Conservation (phyloP, 2,329 filamentous ascomycete species). For the Cladophialophora bantiana region DNA sequence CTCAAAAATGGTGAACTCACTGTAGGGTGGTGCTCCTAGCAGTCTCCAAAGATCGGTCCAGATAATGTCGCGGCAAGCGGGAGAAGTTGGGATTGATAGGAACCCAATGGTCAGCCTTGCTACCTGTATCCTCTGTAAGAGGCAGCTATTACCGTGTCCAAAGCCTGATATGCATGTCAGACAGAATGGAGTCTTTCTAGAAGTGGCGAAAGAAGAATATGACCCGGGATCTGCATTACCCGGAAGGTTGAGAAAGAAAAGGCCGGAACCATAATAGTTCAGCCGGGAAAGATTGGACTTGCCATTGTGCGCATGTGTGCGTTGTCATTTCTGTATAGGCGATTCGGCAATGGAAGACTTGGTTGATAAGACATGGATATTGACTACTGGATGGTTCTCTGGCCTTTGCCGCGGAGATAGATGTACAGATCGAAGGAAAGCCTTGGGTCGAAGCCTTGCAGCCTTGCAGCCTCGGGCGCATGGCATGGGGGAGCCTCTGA, state of each 20-base stretch:
- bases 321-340: background rate
- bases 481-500: background rate
- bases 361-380: background rate
- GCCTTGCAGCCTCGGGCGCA: background rate
- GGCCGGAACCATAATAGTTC: background rate
- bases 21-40: too few species aligned
- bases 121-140: background rate
- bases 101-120: background rate
- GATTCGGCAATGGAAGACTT: background rate
- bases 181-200: background rate
- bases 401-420: background rate
- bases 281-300: background rate
- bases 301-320: background rate
- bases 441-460: background rate
- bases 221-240: background rate
- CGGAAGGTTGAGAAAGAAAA: background rate
- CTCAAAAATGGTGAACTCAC: background rate
- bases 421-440: background rate
- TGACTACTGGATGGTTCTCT: background rate
- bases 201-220: constrained; percentile 3
- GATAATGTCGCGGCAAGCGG: background rate
- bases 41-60: background rate
- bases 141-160: background rate
- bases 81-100: background rate
- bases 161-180: background rate